These are phyloP conservation scores for Ogataea paradorogensis DNA, from an alignment of 805 yeast genomes.

Conservation along the genomic window DNA sequence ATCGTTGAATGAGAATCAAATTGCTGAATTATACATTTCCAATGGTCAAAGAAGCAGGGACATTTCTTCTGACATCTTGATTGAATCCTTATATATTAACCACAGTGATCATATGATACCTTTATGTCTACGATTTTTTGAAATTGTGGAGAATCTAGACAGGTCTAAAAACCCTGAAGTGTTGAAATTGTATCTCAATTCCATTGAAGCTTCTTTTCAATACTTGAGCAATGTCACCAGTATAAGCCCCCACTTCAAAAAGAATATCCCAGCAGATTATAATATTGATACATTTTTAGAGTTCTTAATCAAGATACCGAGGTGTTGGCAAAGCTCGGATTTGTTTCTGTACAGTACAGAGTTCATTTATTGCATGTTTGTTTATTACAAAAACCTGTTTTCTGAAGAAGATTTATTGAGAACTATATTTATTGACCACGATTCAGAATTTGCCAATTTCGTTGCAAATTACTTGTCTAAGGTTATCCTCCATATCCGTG, in stretches of 20 bases:
- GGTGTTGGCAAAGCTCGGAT: slow-evolving; percentile 1
- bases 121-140: slow-evolving; percentile 9
- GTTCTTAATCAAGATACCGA: slow-evolving; percentile 4
- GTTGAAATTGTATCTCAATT: slow-evolving; percentile 6
- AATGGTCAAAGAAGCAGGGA: slow-evolving; percentile 14
- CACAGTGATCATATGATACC: slow-evolving; percentile 17
- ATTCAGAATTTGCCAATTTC: slow-evolving; percentile 5
- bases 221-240: slow-evolving; percentile 19
- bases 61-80: slow-evolving; percentile 11
- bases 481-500: neutral
- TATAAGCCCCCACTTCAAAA: slow-evolving; percentile 5
- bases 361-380: slow-evolving; percentile 9
- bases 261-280: slow-evolving; percentile 1
- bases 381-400: slow-evolving; percentile 14
- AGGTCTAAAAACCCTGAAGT: neutral
- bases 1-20: slow-evolving; percentile 7
- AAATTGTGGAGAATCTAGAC: slow-evolving; percentile 1
- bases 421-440: slow-evolving; percentile 5
- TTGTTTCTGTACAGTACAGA: slow-evolving; percentile 1
- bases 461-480: slow-evolving; percentile 1
- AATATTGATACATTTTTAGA: slow-evolving; percentile 9
- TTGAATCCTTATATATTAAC: slow-evolving; percentile 14
- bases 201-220: slow-evolving; percentile 17
- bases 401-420: slow-evolving; percentile 13
- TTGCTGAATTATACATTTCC: slow-evolving; percentile 9